These are phyloP conservation scores for Lactifluus rugatus DNA, from an alignment of 768 basidiomycete genomes.

Conservation along the genomic window DNA sequence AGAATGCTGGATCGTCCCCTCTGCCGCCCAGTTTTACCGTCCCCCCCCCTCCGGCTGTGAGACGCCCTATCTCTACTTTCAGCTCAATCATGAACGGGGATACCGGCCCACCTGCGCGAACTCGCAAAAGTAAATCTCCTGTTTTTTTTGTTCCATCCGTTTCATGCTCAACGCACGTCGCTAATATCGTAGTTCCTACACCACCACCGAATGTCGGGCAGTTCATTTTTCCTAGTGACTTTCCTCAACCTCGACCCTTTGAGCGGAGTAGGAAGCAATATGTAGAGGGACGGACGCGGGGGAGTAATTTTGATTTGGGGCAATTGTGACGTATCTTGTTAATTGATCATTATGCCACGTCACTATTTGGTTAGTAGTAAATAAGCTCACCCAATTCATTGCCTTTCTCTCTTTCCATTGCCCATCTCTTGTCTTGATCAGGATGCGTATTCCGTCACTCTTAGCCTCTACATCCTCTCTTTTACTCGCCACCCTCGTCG, in stretches of 20 bases:
- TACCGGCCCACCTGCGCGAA: background rate
- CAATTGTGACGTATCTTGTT: conserved; percentile 22
- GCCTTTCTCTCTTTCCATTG: background rate
- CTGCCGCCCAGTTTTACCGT: background rate
- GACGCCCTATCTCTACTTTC: conserved; percentile 1
- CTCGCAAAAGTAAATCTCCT: conserved; percentile 12
- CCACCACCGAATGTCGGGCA: conserved; percentile 55
- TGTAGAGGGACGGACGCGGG: conserved; percentile 51
- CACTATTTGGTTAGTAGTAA: background rate
- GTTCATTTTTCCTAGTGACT: conserved; percentile 66
- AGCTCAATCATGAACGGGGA: conserved; percentile 4
- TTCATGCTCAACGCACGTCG: background rate
- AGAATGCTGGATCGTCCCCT: conserved; percentile 5
- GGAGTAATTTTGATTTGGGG: conserved; percentile 59
- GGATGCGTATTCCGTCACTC: conserved; percentile 54
- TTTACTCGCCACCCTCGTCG: conserved; percentile 42
- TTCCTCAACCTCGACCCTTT: conserved; percentile 70
- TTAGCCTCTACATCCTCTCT: conserved; percentile 44
- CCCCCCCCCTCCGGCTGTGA: background rate
- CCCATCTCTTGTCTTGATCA: conserved; percentile 23
- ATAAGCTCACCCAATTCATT: background rate
- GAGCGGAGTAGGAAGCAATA: conserved; percentile 42
- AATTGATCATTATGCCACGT: background rate
- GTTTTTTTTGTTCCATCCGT: background rate
- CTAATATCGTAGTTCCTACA: conserved; percentile 34